Percentiles rank a stretch among this genome's conserved stretches.
Conservation (phyloP, 495 filamentous ascomycete genomes). For the Penicillium macrosclerotiorum region DNA sequence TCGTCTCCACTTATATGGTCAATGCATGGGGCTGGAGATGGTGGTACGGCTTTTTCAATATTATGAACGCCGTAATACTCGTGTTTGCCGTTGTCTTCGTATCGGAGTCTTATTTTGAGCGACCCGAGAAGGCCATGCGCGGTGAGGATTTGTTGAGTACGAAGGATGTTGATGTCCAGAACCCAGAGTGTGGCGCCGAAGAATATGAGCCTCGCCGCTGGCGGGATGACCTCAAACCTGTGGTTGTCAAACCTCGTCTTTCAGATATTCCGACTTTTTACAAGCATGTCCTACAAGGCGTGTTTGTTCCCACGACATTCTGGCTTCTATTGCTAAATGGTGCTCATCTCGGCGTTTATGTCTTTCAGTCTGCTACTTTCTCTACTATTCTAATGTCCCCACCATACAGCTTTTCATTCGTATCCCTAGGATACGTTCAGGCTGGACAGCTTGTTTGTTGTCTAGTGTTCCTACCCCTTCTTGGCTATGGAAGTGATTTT, state of each 20-base stretch:
- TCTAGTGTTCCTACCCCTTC: conserved; percentile 22
- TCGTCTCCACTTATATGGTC: conserved; percentile 19
- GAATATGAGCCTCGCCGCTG: conserved; percentile 15
- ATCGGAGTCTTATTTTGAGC: conserved; percentile 12
- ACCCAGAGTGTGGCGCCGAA: conserved; percentile 1
- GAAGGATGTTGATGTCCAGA: background rate
- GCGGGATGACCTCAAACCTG: conserved; percentile 11
- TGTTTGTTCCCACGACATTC: conserved; percentile 20
- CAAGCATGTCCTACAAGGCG: conserved; percentile 20
- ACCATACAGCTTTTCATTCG: conserved; percentile 17
- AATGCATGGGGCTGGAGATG: conserved; percentile 19
- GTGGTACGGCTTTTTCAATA: conserved; percentile 23
- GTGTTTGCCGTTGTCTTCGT: conserved; percentile 12
- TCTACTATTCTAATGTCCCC: conserved; percentile 14
- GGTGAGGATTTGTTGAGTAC: conserved; percentile 1
- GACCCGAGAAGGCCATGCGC: conserved; percentile 8
- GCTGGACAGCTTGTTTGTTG: conserved; percentile 23
- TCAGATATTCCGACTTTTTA: conserved; percentile 12
- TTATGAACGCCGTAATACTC: conserved; percentile 14
- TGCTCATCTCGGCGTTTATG: conserved; percentile 21
- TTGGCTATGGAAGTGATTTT: conserved; percentile 24
- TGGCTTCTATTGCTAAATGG: conserved; percentile 26
- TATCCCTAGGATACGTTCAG: conserved; percentile 22
- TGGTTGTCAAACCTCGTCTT: conserved; percentile 7
- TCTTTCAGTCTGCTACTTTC: conserved; percentile 21